Percentiles rank a stretch among this genome's conserved stretches.
Evolutionary conservation across 345 rosid species (phyloP).

Genomic region (Pelargonium nanum): DNA sequence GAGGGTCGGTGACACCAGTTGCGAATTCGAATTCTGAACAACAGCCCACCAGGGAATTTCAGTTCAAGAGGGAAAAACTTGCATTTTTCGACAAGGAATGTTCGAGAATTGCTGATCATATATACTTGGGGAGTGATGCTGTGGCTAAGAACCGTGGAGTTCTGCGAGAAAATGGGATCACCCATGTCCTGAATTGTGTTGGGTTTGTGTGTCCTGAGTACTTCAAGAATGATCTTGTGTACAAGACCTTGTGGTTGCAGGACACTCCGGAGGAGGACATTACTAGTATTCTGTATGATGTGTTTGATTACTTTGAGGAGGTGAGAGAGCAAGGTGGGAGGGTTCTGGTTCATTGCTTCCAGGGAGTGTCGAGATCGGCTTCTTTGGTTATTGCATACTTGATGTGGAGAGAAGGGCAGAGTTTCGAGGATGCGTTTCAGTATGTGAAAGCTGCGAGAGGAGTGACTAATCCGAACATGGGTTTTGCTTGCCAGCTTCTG

Average conservation of each 20-base stretch:
- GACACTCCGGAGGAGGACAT: constrained; percentile 66
- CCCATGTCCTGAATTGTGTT: constrained; percentile 64
- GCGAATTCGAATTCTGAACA: constrained; percentile 16
- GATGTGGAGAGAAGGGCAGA: constrained; percentile 72
- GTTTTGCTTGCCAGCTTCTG: constrained; percentile 67
- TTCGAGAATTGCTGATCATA: constrained; percentile 56
- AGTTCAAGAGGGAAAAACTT: constrained; percentile 52
- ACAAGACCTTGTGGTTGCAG: constrained; percentile 66
- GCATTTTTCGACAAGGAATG: constrained; percentile 66
- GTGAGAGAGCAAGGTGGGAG: constrained; percentile 57
- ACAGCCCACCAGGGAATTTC: constrained; percentile 36
- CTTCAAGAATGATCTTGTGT: constrained; percentile 62
- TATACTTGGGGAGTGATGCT: constrained; percentile 61
- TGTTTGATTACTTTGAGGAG: constrained; percentile 74
- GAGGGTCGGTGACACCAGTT: constrained; percentile 23
- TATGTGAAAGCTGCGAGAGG: constrained; percentile 63
- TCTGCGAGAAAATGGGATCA: constrained; percentile 52
- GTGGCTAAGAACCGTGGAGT: constrained; percentile 59
- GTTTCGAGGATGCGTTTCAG: constrained; percentile 65
- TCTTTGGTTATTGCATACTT: constrained; percentile 69
- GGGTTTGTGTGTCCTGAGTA: constrained; percentile 72
- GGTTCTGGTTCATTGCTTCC: constrained; percentile 65
- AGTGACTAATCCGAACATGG: constrained; percentile 66
- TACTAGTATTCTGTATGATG: constrained; percentile 62
- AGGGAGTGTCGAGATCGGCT: constrained; percentile 57